These are phyloP conservation scores for Papiliotrema flavescens DNA, from an alignment of 1,284 basidiomycete genomes.

Conservation along the genomic window DNA sequence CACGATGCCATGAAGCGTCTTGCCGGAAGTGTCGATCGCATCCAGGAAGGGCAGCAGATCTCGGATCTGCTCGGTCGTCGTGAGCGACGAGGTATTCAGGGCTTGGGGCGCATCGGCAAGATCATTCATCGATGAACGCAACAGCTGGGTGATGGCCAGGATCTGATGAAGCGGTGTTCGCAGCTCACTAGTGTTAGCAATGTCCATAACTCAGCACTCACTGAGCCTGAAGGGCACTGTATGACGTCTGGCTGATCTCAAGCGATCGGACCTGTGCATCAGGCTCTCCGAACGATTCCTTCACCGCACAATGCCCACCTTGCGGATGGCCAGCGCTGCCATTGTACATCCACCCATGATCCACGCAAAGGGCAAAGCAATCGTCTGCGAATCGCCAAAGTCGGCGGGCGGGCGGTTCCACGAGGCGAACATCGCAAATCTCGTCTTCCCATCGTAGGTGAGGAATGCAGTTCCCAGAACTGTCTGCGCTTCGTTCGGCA, in stretches of 20 bases:
- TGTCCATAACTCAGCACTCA: constrained; percentile 10
- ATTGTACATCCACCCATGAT: constrained; percentile 36
- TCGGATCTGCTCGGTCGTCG: constrained; percentile 34
- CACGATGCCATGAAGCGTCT: constrained; percentile 43
- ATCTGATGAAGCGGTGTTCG: constrained; percentile 48
- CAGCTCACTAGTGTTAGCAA: constrained; percentile 30
- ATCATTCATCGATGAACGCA: constrained; percentile 39
- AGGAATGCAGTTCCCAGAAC: constrained; percentile 29
- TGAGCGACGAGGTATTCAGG: constrained; percentile 4
- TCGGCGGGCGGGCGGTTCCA: constrained; percentile 35
- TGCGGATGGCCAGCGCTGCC: constrained; percentile 36
- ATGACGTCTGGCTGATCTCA: constrained; percentile 43
- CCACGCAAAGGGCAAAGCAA: constrained; percentile 36
- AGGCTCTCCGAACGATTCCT: too few relatives aligned
- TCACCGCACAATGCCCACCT: not conserved
- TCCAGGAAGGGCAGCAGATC: constrained; percentile 42
- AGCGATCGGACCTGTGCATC: constrained; percentile 20
- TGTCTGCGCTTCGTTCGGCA: constrained; percentile 30
- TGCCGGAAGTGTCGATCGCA: constrained; percentile 45
- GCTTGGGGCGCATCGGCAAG: constrained; percentile 26
- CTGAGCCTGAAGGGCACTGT: constrained; percentile 45
- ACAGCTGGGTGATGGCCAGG: constrained; percentile 42
- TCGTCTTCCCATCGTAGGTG: constrained; percentile 29
- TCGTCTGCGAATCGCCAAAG: constrained; percentile 29
- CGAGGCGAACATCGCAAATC: constrained; percentile 32